A percentile compares a stretch with the other conserved stretches of the same genome.
Conservation (phyloP, 352 stramenopile species). For the Phytophthora quininea region DNA sequence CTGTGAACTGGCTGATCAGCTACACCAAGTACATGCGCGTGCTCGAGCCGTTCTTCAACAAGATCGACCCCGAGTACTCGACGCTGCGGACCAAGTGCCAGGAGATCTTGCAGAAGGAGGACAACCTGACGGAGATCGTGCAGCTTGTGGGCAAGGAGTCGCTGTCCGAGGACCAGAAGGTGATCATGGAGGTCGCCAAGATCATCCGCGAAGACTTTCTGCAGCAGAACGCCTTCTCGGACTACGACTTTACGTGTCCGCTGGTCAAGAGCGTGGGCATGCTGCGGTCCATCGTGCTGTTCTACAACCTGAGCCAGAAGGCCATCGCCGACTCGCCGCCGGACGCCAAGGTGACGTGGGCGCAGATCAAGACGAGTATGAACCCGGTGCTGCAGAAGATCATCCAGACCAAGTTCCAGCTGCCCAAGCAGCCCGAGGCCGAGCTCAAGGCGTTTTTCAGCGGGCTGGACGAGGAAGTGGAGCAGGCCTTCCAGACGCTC, state of each 20-base stretch:
- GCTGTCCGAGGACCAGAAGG: slow-evolving; percentile 99
- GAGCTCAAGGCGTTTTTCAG: slow-evolving; percentile 92
- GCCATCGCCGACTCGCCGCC: slow-evolving; percentile 96
- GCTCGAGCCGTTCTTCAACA: slow-evolving; percentile 99
- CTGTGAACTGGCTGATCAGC: slow-evolving; percentile 99
- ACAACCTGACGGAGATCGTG: slow-evolving; percentile 99
- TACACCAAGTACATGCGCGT: slow-evolving; percentile 99
- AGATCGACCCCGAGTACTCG: slow-evolving; percentile 97
- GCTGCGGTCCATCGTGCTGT: slow-evolving; percentile 96
- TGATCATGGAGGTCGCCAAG: slow-evolving; percentile 99
- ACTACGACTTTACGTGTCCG: slow-evolving; percentile 99
- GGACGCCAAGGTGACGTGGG: slow-evolving; percentile 95
- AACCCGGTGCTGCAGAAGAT: slow-evolving; percentile 98
- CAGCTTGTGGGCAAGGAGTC: slow-evolving; percentile 99
- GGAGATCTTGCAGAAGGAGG: slow-evolving; percentile 98
- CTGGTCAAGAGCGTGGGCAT: slow-evolving; percentile 97
- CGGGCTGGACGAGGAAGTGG: slow-evolving; percentile 82
- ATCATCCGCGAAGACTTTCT: slow-evolving; percentile 99
- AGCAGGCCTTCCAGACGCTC: slow-evolving; percentile 88
- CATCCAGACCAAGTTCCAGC: slow-evolving; percentile 99
- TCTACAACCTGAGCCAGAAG: slow-evolving; percentile 99
- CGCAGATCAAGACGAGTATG: slow-evolving; percentile 98
- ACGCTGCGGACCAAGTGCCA: slow-evolving; percentile 96
- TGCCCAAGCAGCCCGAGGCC: slow-evolving; percentile 94
- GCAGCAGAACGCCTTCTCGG: slow-evolving; percentile 99